Percentiles rank a stretch among this genome's conserved stretches.
phyloP scores from a whole-genome alignment of 305 asterid genomes.

The Solanum aculeatissimum region DNA sequence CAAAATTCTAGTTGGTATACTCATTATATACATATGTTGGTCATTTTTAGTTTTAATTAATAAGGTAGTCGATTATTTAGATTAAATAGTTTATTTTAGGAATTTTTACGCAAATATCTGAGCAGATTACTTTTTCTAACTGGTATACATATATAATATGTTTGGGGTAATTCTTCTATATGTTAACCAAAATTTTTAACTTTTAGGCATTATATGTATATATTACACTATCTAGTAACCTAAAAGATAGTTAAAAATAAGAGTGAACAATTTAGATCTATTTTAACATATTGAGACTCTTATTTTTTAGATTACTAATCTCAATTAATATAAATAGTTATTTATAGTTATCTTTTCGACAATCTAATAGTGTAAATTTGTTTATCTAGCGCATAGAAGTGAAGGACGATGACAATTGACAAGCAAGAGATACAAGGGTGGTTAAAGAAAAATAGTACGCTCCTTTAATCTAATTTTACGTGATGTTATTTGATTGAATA shows the following conservation, averaged over 20 bases:
- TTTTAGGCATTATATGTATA: background rate
- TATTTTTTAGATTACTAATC: background rate
- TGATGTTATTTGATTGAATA: background rate
- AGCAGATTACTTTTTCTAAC: no score
- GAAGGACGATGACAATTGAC: background rate
- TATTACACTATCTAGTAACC: background rate
- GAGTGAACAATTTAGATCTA: background rate
- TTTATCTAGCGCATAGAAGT: background rate
- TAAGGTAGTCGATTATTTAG: no score
- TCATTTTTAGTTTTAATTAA: background rate
- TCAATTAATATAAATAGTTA: background rate
- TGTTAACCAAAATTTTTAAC: no score
- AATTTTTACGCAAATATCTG: no score
- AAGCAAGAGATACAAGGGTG: background rate
- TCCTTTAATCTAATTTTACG: background rate
- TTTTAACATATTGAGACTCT: background rate
- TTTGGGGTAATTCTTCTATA: no score
- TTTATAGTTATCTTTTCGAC: background rate
- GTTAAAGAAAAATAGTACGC: background rate
- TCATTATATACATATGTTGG: background rate
- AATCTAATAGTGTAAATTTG: background rate
- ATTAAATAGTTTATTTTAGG: no score
- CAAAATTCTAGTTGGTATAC: no score
- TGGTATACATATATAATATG: no score
- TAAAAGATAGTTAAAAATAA: no score